Conservation (phyloP, 2,329 filamentous ascomycete genomes). For the Tolypocladium pustulatum region DNA sequence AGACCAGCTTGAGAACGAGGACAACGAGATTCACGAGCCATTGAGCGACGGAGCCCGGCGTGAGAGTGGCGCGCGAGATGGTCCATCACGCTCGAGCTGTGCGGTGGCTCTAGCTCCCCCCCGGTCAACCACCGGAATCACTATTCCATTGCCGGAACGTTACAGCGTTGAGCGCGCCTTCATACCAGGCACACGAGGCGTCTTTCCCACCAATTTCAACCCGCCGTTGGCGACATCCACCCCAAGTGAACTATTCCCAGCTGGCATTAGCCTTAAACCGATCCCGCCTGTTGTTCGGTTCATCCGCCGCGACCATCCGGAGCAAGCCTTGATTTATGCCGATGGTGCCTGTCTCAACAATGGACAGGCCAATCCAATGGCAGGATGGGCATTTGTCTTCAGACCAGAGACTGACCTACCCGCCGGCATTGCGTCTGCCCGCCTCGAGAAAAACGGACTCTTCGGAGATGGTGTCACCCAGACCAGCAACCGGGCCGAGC, state of each 20-base stretch:
- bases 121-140: no score
- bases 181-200: slow-evolving; percentile 4
- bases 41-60: background rate
- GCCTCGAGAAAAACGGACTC: slow-evolving; percentile 32
- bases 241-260: slow-evolving; percentile 3
- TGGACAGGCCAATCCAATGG: slow-evolving; percentile 22
- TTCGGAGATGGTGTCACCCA: slow-evolving; percentile 21
- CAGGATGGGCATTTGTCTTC: slow-evolving; percentile 28
- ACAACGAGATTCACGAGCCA: background rate
- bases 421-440: slow-evolving; percentile 8
- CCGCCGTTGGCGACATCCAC: slow-evolving; percentile 4
- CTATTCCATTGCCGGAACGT: background rate
- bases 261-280: background rate
- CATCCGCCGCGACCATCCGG: slow-evolving; percentile 2
- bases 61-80: background rate
- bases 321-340: slow-evolving; percentile 26
- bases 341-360: slow-evolving; percentile 35
- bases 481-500: slow-evolving; percentile 28
- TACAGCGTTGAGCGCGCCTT: background rate
- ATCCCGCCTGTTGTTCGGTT: slow-evolving; percentile 2
- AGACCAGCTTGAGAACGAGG: background rate
- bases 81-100: background rate
- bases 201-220: slow-evolving; percentile 7
- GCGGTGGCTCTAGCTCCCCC: no score
- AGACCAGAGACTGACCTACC: background rate